These are phyloP conservation scores for Phylloporus gajari DNA, from an alignment of 1,284 basidiomycete species.

Conservation along the genomic window DNA sequence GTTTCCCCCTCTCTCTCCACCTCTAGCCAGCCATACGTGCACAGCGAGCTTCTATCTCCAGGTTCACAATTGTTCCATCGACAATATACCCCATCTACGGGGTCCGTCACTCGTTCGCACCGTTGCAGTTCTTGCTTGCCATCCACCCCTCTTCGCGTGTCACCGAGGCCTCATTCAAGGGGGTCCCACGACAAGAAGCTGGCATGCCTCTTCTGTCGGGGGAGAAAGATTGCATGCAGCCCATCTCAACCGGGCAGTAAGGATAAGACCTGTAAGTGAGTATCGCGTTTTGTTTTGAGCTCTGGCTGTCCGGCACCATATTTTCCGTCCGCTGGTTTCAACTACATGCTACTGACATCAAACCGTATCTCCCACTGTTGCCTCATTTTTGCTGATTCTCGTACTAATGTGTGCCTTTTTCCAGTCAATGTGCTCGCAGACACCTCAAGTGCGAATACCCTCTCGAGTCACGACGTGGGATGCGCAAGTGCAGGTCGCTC, in stretches of 20 bases:
- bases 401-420: conserved; percentile 33
- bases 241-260: conserved; percentile 59
- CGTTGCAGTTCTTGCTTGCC: conserved; percentile 38
- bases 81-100: conserved; percentile 24
- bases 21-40: conserved; percentile 26
- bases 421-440: conserved; percentile 70
- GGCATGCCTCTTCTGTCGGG: conserved; percentile 70
- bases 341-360: background rate
- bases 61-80: conserved; percentile 16
- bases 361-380: conserved; percentile 3
- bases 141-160: conserved; percentile 32
- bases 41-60: conserved; percentile 12
- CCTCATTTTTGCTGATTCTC: conserved; percentile 17
- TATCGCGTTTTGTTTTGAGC: conserved; percentile 26
- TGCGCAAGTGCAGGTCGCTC: conserved; percentile 61
- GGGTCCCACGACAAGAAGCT: conserved; percentile 58
- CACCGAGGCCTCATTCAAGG: conserved; percentile 34
- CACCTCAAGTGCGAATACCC: conserved; percentile 70
- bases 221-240: conserved; percentile 72
- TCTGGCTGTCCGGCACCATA: background rate
- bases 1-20: background rate
- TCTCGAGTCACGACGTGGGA: conserved; percentile 65
- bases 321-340: conserved; percentile 16
- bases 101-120: conserved; percentile 24
- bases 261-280: conserved; percentile 72